Evolutionary conservation across 768 basidiomycete species (phyloP), one percentile per base, ranked within the genome.

Genomic region (Omphalotus guepiniiformis): DNA sequence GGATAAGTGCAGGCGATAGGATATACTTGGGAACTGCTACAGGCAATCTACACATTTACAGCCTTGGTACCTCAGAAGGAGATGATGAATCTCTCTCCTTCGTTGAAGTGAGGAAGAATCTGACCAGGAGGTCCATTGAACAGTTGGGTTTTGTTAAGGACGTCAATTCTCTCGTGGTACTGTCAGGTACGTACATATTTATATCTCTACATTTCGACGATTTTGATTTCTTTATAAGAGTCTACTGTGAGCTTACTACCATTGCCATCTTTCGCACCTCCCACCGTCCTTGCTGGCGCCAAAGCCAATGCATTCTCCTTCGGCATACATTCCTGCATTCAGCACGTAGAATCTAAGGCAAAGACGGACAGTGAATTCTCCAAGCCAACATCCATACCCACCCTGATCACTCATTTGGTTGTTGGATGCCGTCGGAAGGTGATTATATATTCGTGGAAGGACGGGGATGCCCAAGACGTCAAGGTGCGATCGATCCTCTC

Each of bases 351-450:
- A 22, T 55, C 30, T 32, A 59, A 43, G 15, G 53, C 48, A 23
- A 51, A 60, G 23, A 66, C 25, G 2, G 25, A 47, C 15, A 16
- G 56, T 9, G 60, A 53, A 29, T 66, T 64, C 45, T 55, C 58
- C 29, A 65, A 60, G 40, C 50, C 64, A 1, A 73, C 72, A 23
- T 68, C 76, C 8, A 82, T 86, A 26, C 83, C 88, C 27, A 75
- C 74, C 3, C 63, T 84, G 19, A 70, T 89, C n/a, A 92, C 92
- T 0, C 75, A 77, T 47, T 74, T 99, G 13, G 73, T 90, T 11
- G 75, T 96, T 3, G 95, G 93, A 22, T 96, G 94, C 61, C 70
- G 87, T 52, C 76, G 92, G 53, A 91, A 84, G 61, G 79, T 89
- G 6, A 83, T 93, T 1, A 67, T 96, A 13, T 93, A 93, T 61